Evolutionary conservation across 2,329 filamentous ascomycete genomes (phyloP), one percentile per base, ranked within the genome.

Genomic region (Pseudocercospora macadamiae): DNA sequence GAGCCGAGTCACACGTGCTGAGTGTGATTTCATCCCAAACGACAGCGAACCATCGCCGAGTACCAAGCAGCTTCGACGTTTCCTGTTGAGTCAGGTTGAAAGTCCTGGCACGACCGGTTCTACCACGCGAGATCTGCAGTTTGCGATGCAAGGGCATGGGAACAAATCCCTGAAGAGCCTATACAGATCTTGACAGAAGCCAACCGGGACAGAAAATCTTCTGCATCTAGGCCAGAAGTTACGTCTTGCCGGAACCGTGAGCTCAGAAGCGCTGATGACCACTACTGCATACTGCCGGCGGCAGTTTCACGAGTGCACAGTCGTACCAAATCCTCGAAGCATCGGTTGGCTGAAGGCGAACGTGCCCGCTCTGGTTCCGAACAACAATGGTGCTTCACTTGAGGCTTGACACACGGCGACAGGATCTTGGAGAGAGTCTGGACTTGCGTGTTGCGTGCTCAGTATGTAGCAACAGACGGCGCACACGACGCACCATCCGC

Each of bases 101-200:
- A 18, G 28, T 19, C 28, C 12, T 16, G 18, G 18, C 18, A 21
- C 48, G 16, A 51, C 25, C 28, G n/a, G 16, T 25, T 36, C 28
- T 51, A 51, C 48, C 48, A 51, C 28, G 48, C 32, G 28, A 23
- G 14, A 51, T 51, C 47, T 10, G 30, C 47, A 51, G 25, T 51
- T 51, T 51, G 28, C 47, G 47, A 51, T 51, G 47, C 47, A 51
- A 36, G 19, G 32, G 16, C 26, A 36, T 51, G 48, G 16, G 23
- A 26, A 32, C 19, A 3, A 32, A n/a, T 36, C 28, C 28, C 28
- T 9, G 28, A 10, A 32, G 19, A 25, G 42, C 42, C 21, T 45
- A 21, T 26, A 21, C 48, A 21, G 48, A 51, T 51, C 48, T 36
- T 45, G 42, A 45, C 42, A n/a, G 42, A 45, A 45, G 42, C n/a